Percentiles rank a stretch among this genome's conserved stretches.
Conservation (phyloP, 352 stramenopile species). For the Phytophthora megakarya region DNA sequence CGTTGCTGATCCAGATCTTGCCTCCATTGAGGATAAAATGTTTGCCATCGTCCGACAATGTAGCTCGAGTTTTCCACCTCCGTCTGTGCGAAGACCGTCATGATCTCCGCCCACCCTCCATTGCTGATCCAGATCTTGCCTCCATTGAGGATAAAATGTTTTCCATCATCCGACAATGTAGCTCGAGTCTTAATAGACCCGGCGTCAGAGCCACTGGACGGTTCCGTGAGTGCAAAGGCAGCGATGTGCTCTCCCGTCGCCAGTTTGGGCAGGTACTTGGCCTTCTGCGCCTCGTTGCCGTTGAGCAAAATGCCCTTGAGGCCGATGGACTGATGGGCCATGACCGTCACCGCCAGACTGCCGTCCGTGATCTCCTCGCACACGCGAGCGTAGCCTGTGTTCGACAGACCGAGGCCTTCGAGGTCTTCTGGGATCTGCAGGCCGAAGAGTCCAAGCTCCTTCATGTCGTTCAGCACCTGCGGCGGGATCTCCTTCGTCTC, state of each 20-base stretch:
- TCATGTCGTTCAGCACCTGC: constrained; percentile 74
- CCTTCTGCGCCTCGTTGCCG: constrained; percentile 82
- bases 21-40: constrained; percentile 92
- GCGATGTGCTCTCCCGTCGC: constrained; percentile 87
- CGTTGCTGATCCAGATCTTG: constrained; percentile 99
- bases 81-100: constrained; percentile 98
- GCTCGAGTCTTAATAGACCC: constrained; percentile 91
- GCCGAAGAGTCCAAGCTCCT: constrained; percentile 86
- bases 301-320: constrained; percentile 90
- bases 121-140: constrained; percentile 99
- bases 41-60: constrained; percentile 89
- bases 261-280: constrained; percentile 91
- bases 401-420: constrained; percentile 77
- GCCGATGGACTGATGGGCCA: constrained; percentile 89
- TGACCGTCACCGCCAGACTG: constrained; percentile 81
- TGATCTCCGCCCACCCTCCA: constrained; percentile 94
- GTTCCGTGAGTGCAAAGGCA: constrained; percentile 91
- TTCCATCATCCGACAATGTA: constrained; percentile 89
- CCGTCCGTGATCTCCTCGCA: constrained; percentile 86
- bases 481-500: constrained; percentile 81
- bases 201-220: constrained; percentile 90
- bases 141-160: constrained; percentile 92
- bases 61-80: constrained; percentile 91
- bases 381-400: constrained; percentile 85
- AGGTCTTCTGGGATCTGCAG: constrained; percentile 86